Evolutionary conservation across 106 monocot species (phyloP), one percentile per base, ranked within the genome.

Genomic region (Dendrobium huoshanense): DNA sequence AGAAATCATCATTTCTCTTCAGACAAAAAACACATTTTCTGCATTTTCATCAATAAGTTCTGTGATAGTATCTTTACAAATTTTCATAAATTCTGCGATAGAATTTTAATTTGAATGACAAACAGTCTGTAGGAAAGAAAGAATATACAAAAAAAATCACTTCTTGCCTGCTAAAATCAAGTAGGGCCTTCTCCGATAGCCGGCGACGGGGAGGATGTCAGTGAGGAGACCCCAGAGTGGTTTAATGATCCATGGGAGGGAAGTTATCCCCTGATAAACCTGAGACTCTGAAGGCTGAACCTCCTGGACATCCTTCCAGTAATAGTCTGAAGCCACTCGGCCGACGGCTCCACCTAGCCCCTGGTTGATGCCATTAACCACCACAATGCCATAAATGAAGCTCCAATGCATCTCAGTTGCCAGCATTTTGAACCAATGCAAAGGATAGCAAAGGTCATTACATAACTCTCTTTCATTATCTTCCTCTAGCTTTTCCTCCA

Each of bases 141-240:
- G n/a, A 37, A 10, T 27, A 1, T 70, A 1, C 37, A 31, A 37
- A 2, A 37, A n/a, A 20, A 1, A 10, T 29, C 2, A 10, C 3
- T 3, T 0, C 82, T 77, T 86, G 78, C 95, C 95, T 89, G 95
- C 87, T 0, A 95, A 41, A 58, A 95, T 81, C 40, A 95, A 88
- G 67, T 95, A 95, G 0, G 95, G 95, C 1, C 89, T 77, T 58
- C 95, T 84, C 78, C 85, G 82, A 64, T 95, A 95, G 0, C 95
- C 95, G 9, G 83, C 87, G 20, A 95, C 41, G 24, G 95, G 93
- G 31, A 95, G 75, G 11, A 93, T 86, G 65, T 95, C 95, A 25
- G 95, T 95, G 67, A 96, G 87, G 20, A 96, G 91, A n/a, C 96
- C 96, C 93, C 93, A 96, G 44, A 93, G 58, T 15, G 96, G 96